Evolutionary conservation across 148 eudicot species (phyloP).

Genomic region (Rhododendron molle): DNA sequence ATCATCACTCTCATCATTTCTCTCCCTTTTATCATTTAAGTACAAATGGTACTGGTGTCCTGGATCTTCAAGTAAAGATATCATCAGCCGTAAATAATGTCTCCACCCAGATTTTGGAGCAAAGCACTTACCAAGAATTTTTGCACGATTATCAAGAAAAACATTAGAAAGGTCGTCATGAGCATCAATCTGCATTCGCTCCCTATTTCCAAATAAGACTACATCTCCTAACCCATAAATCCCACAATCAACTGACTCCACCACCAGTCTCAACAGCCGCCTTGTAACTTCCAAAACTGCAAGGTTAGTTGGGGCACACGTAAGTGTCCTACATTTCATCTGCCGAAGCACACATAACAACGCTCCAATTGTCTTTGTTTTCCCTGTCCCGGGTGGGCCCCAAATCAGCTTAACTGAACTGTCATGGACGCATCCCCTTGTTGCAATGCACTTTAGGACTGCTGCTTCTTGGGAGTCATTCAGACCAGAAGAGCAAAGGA

Average conservation of each 20-base stretch:
- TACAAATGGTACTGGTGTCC: slow-evolving; percentile 30
- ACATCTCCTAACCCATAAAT: slow-evolving; percentile 53
- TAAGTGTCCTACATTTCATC: slow-evolving; percentile 29
- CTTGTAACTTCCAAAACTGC: slow-evolving; percentile 36
- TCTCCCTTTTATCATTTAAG: slow-evolving; percentile 9
- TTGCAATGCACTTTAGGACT: slow-evolving; percentile 27
- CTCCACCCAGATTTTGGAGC: slow-evolving; percentile 51
- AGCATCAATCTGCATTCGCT: slow-evolving; percentile 51
- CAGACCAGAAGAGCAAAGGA: slow-evolving; percentile 22
- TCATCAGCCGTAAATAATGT: slow-evolving; percentile 28
- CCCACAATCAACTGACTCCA: slow-evolving; percentile 5
- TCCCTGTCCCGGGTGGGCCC: slow-evolving; percentile 72
- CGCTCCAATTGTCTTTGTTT: slow-evolving; percentile 44
- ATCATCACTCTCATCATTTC: background rate
- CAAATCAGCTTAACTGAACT: slow-evolving; percentile 45
- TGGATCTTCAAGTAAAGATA: slow-evolving; percentile 46
- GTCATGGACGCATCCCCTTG: slow-evolving; percentile 30
- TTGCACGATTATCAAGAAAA: slow-evolving; percentile 41
- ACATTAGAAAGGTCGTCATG: slow-evolving; percentile 33
- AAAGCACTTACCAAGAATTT: slow-evolving; percentile 31
- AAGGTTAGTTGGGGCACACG: slow-evolving; percentile 55
- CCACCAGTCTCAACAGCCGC: slow-evolving; percentile 19
- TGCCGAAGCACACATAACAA: slow-evolving; percentile 23
- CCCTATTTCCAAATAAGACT: slow-evolving; percentile 51
- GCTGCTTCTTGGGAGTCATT: slow-evolving; percentile 42